Conservation (phyloP, 2,329 filamentous ascomycete species). For the Penicillium freii region DNA sequence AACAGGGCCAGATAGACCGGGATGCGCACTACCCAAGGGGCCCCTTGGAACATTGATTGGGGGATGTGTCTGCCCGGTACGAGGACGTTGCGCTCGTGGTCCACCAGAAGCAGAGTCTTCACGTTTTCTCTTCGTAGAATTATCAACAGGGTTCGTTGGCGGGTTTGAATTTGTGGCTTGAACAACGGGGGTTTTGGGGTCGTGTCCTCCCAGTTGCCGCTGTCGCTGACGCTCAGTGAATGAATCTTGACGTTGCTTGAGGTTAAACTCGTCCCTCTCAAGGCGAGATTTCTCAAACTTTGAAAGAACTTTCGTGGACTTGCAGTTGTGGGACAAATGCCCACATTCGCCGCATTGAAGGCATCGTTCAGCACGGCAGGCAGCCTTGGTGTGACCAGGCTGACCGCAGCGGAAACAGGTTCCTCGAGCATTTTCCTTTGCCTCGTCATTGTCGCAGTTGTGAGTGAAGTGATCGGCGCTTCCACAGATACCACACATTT, state of each 20-base stretch:
- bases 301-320: slow-evolving; percentile 32
- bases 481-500: slow-evolving; percentile 47
- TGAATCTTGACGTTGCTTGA: slow-evolving; percentile 34
- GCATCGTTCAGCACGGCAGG: slow-evolving; percentile 45
- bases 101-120: slow-evolving; percentile 25
- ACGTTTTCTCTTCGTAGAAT: slow-evolving; percentile 36
- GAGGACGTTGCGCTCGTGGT: slow-evolving; percentile 29
- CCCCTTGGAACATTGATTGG: slow-evolving; percentile 27
- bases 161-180: slow-evolving; percentile 28
- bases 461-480: slow-evolving; percentile 45
- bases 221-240: slow-evolving; percentile 40
- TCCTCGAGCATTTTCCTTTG: slow-evolving; percentile 38
- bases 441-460: slow-evolving; percentile 48
- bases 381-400: slow-evolving; percentile 37
- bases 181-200: slow-evolving; percentile 45
- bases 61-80: slow-evolving; percentile 24
- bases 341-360: slow-evolving; percentile 46
- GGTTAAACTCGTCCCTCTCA: slow-evolving; percentile 38
- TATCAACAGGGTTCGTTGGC: slow-evolving; percentile 14
- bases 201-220: slow-evolving; percentile 46
- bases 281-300: slow-evolving; percentile 39
- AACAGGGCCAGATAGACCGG: slow-evolving; percentile 2
- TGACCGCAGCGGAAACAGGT: slow-evolving; percentile 45
- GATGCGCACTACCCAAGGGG: neutral
- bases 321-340: slow-evolving; percentile 40